Base-by-base conservation (phyloP, 2,329 filamentous ascomycete genomes). In the Lecanicillium sp. region DNA sequence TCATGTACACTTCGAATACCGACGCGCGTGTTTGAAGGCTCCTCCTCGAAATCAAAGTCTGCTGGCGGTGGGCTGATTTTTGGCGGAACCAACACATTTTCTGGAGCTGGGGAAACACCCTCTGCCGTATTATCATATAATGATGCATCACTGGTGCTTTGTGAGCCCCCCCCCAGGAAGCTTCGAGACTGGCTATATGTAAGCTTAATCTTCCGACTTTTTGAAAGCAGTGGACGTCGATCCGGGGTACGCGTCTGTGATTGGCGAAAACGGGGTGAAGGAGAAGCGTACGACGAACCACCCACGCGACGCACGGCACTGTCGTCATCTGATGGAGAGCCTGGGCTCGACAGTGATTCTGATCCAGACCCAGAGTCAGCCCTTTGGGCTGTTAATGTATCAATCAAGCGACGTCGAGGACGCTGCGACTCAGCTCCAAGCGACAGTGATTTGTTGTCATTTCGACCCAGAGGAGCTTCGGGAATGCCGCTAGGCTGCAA, bases 1-100 rank as follows among this genome's bases (percentile, higher is more conserved):
- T 83, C 79, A 51, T 83, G 78, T 14, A 83, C 73, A 46, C 75
- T 79, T 42, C 71, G 69, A 33, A 82, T 75, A 19, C 71, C 70
- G 14, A 68, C 65, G 33, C 65, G 37, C 9, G 29, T 67, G 15
- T 62, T 60, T 11, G 54, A 56, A 3, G 60, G 48, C 13, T 65
- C 63, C 16, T 64, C 60, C 2, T 66, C 37, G 22, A 45, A 16
- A 15, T 47, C 44, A 38, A 46, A 43, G 9, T 56, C 55, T n/a
- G 49, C 46, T 8, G 50, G 46, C 12, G 41, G 36, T 14, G 41
- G 37, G 20, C 37, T 43, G 5, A 33, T 25, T 5, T 36, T 29
- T 6, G 25, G 14, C 20, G 25, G 35, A 29, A 37, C 38, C 29
- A 22, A 34, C n/a, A 29, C 37, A 29, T 14, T 14, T 9, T 33